A percentile compares a stretch with the other conserved stretches of the same genome.
These are phyloP conservation scores for Colletotrichum paranaense DNA, from an alignment of 2,329 filamentous ascomycete genomes.

Conservation along the genomic window DNA sequence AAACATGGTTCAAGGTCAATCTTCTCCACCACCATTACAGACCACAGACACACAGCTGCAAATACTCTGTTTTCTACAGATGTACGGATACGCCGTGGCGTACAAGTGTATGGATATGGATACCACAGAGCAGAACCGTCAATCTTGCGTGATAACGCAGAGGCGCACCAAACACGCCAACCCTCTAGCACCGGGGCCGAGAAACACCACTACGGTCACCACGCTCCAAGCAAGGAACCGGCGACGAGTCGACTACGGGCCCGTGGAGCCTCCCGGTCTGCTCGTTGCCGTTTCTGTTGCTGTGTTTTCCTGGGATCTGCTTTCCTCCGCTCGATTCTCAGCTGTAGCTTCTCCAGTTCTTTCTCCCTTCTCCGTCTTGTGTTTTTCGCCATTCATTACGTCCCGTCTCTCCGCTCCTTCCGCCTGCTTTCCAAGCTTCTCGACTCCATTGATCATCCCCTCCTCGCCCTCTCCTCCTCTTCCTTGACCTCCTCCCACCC, in stretches of 20 bases:
- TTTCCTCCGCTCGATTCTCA: neutral
- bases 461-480: constrained; percentile 9
- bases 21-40: neutral
- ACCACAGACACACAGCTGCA: neutral
- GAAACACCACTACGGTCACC: neutral
- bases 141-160: constrained; percentile 17
- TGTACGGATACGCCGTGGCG: neutral
- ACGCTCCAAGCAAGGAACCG: constrained; percentile 17
- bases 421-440: constrained; percentile 23
- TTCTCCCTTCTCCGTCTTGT: constrained; percentile 1
- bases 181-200: neutral
- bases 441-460: constrained; percentile 26
- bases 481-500: neutral
- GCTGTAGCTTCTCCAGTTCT: constrained; percentile 5
- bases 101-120: neutral
- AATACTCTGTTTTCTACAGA: neutral
- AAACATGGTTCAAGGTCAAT: constrained; percentile 5
- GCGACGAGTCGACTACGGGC: neutral
- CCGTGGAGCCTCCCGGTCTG: constrained; percentile 21
- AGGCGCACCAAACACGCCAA: constrained; percentile 9
- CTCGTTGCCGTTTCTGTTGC: neutral
- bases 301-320: neutral
- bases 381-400: constrained; percentile 29
- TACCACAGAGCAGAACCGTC: neutral
- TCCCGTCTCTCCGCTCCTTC: constrained; percentile 30